Conservation (phyloP, 805 yeast species). For the Ogataea nakhonphanomensis region DNA sequence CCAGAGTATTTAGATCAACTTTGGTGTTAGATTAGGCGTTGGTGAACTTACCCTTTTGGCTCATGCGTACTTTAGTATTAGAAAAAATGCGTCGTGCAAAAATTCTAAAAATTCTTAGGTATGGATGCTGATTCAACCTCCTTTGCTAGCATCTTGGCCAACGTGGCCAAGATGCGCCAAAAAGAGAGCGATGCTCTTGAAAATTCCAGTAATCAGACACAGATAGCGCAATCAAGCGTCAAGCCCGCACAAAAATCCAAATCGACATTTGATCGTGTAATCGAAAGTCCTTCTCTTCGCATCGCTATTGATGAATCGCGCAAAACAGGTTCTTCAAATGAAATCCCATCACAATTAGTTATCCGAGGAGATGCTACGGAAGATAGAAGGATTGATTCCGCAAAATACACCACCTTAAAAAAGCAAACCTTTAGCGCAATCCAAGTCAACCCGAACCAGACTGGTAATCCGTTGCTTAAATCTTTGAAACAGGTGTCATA, state of each 20-base stretch:
- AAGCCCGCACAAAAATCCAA: not conserved
- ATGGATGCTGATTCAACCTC: conserved; percentile 45
- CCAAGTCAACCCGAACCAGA: conserved; percentile 62
- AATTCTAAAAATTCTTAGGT: not conserved
- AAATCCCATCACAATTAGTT: conserved; percentile 6
- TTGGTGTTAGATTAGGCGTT: not conserved
- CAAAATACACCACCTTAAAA: conserved; percentile 16
- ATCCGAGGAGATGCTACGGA: conserved; percentile 15
- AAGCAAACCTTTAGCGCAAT: conserved; percentile 35
- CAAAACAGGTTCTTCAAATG: not conserved
- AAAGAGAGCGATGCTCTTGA: conserved; percentile 17
- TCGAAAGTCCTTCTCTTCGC: conserved; percentile 1
- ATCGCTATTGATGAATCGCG: not conserved
- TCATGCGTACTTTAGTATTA: conserved; percentile 5
- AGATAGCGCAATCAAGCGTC: not conserved
- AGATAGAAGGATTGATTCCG: conserved; percentile 16
- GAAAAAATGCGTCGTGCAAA: conserved; percentile 5
- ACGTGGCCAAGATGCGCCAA: conserved; percentile 60
- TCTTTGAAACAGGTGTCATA: conserved; percentile 49
- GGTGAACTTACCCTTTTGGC: conserved; percentile 15
- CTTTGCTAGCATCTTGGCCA: conserved; percentile 66
- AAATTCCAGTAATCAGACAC: not conserved
- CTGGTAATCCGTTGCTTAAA: conserved; percentile 66
- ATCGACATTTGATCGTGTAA: conserved; percentile 8
- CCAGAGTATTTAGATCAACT: conserved; percentile 65